phyloP scores from a whole-genome alignment of 345 rosid species.

The Bruguiera gymnorhiza region DNA sequence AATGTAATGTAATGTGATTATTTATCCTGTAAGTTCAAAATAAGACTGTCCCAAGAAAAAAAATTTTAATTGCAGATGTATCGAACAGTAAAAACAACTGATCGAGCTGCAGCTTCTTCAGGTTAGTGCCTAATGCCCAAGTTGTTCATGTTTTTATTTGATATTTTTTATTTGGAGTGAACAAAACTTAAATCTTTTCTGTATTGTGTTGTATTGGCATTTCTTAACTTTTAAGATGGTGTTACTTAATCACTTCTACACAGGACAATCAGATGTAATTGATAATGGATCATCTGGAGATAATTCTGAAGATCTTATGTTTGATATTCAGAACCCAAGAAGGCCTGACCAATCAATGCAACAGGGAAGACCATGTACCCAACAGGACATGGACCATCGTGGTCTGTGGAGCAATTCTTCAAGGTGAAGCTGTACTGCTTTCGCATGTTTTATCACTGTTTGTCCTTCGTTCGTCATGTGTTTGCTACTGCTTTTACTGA shows the following conservation, averaged over 20 bases:
- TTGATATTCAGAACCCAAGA: slow-evolving; percentile 58
- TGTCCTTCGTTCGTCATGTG: not conserved
- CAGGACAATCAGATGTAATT: slow-evolving; percentile 67
- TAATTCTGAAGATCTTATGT: slow-evolving; percentile 80
- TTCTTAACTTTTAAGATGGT: not conserved
- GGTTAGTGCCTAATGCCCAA: slow-evolving; percentile 29
- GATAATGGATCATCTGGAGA: slow-evolving; percentile 86
- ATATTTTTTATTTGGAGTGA: too few species aligned
- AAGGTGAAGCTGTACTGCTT: slow-evolving; percentile 29
- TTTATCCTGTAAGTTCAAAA: not conserved
- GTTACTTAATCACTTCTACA: not conserved
- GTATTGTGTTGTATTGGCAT: not conserved
- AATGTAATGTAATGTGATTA: not conserved
- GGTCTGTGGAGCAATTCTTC: slow-evolving; percentile 78
- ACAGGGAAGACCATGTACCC: slow-evolving; percentile 38
- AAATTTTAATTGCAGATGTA: slow-evolving; percentile 51
- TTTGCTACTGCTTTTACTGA: not conserved
- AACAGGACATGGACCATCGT: slow-evolving; percentile 42
- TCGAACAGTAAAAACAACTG: slow-evolving; percentile 70
- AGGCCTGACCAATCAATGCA: slow-evolving; percentile 44
- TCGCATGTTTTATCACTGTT: not conserved
- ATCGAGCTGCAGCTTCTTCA: slow-evolving; percentile 62
- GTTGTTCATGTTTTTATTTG: too few species aligned
- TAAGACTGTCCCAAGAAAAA: not conserved
- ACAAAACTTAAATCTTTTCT: too few species aligned